Conservation (phyloP, 75 land plant species). For the Cryptomeria japonica region DNA sequence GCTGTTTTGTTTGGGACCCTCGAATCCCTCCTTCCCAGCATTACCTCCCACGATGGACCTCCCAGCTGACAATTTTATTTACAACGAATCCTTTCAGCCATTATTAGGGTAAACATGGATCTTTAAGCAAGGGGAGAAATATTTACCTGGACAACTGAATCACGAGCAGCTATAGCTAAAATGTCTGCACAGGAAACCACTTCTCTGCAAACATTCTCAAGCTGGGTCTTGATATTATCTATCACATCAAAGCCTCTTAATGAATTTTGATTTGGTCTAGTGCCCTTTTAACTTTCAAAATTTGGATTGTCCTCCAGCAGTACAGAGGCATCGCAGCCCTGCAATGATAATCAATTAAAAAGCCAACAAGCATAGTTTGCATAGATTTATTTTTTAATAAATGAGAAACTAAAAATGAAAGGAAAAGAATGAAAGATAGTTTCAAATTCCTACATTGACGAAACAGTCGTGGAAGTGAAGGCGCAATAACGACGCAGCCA, state of each 20-base stretch:
- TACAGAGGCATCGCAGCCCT: background rate
- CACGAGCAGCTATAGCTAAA: background rate
- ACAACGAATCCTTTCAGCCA: background rate
- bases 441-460: no score
- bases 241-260: background rate
- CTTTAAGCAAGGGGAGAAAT: no score
- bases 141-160: background rate
- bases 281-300: background rate
- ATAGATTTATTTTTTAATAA: no score
- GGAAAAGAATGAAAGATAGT: no score
- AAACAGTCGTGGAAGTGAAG: no score
- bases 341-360: background rate
- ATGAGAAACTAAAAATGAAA: no score
- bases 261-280: background rate
- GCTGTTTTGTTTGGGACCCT: slow-evolving; percentile 18
- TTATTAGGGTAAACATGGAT: no score
- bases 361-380: no score
- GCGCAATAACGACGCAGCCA: no score
- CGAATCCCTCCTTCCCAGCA: slow-evolving; percentile 27
- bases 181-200: background rate
- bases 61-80: slow-evolving; percentile 19
- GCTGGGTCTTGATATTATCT: background rate
- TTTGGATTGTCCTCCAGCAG: background rate
- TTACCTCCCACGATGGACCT: slow-evolving; percentile 35
- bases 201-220: background rate